phyloP scores from a whole-genome alignment of 2,329 filamentous ascomycete species.

The Phoma sp. region DNA sequence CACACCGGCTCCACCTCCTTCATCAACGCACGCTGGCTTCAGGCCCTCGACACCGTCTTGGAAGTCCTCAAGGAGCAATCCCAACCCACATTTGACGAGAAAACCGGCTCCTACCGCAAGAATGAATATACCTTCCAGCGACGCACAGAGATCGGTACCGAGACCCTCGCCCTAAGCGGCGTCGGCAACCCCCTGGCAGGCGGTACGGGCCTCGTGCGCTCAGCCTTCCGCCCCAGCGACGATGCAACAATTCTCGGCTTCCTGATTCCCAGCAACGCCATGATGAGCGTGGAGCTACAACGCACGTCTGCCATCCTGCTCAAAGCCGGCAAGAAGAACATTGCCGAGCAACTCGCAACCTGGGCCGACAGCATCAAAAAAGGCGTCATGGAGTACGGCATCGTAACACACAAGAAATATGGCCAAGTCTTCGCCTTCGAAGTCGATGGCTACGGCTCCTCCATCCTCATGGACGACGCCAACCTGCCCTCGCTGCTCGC shows the following conservation, averaged over 20 bases:
- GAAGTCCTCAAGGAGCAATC: slow-evolving; percentile 79
- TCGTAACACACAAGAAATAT: slow-evolving; percentile 75
- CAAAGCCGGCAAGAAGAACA: slow-evolving; percentile 60
- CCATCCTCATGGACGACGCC: slow-evolving; percentile 87
- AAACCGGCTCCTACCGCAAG: slow-evolving; percentile 66
- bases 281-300: slow-evolving; percentile 89
- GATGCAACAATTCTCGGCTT: slow-evolving; percentile 94
- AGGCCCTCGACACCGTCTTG: slow-evolving; percentile 76
- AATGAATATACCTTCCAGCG: slow-evolving; percentile 92
- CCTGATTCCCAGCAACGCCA: slow-evolving; percentile 93
- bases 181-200: slow-evolving; percentile 89
- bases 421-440: slow-evolving; percentile 86
- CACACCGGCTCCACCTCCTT: slow-evolving; percentile 80
- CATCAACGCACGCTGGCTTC: slow-evolving; percentile 77
- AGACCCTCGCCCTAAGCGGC: slow-evolving; percentile 82
- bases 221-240: slow-evolving; percentile 92
- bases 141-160: slow-evolving; percentile 79
- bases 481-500: slow-evolving; percentile 84
- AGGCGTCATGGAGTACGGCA: slow-evolving; percentile 83
- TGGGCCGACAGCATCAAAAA: slow-evolving; percentile 71
- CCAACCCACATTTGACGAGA: slow-evolving; percentile 75
- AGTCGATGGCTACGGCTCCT: slow-evolving; percentile 83
- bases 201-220: slow-evolving; percentile 84
- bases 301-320: slow-evolving; percentile 74
- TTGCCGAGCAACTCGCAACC: slow-evolving; percentile 57